A percentile compares a stretch with the other conserved stretches of the same genome.
These are phyloP conservation scores for Ehretia macrophylla DNA, from an alignment of 257 asterid genomes.

Conservation along the genomic window DNA sequence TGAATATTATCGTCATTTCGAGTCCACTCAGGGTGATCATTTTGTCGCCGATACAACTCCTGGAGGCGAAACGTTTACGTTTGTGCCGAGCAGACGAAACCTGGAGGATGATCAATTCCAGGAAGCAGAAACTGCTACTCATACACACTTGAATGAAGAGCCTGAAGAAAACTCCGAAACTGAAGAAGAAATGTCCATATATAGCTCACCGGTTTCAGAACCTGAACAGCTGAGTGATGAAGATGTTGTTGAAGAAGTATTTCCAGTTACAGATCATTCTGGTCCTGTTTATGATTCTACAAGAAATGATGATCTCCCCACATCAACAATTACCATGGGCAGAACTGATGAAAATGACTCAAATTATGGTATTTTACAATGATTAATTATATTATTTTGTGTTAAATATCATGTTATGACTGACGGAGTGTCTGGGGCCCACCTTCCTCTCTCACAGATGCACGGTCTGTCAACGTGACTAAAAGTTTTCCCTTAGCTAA, in stretches of 20 bases:
- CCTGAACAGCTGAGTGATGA: conserved; percentile 18
- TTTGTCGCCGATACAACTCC: conserved; percentile 13
- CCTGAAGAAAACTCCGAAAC: conserved; percentile 15
- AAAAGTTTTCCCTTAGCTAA: no score
- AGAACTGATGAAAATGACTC: conserved; percentile 1
- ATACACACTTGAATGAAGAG: neutral
- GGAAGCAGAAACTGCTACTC: neutral
- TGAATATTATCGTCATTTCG: conserved; percentile 12
- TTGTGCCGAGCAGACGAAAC: neutral
- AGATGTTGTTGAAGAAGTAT: conserved; percentile 32
- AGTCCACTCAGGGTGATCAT: conserved; percentile 18
- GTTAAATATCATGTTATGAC: no score
- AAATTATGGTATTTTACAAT: conserved; percentile 22
- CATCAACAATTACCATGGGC: conserved; percentile 24
- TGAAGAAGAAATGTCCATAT: conserved; percentile 26
- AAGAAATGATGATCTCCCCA: conserved; percentile 33
- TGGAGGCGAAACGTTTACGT: conserved; percentile 8
- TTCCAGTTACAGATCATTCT: conserved; percentile 23
- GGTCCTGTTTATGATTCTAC: conserved; percentile 34
- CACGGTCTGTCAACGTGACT: no score
- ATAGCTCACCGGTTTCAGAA: conserved; percentile 44
- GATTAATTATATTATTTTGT: neutral
- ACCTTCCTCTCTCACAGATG: no score
- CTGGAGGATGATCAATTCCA: conserved; percentile 7
- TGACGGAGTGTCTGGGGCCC: no score